These are phyloP conservation scores for Garcia nutans DNA, from an alignment of 345 rosid species.

Conservation along the genomic window DNA sequence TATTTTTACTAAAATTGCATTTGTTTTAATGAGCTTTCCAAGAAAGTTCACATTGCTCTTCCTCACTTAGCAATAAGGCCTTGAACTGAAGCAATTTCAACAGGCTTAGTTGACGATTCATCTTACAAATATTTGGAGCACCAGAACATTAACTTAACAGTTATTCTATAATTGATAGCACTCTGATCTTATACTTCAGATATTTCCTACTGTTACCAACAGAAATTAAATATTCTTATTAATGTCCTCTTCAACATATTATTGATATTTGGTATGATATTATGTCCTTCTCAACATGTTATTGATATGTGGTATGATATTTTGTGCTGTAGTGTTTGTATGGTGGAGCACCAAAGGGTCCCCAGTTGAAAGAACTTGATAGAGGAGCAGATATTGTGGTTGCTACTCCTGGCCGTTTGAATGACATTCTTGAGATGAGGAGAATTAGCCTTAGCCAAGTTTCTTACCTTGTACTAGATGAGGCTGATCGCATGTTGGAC, in stretches of 20 bases:
- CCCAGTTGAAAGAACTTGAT: conserved; percentile 86
- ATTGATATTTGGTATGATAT: conserved; percentile 9
- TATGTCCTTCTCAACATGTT: conserved; percentile 14
- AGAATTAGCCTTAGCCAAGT: conserved; percentile 82
- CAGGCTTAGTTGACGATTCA: neutral
- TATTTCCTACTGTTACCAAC: neutral
- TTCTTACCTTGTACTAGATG: conserved; percentile 92
- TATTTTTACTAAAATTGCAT: neutral
- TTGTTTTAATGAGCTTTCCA: neutral
- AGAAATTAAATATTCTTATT: no score
- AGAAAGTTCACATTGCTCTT: neutral
- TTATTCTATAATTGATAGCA: neutral
- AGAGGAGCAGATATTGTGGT: conserved; percentile 93
- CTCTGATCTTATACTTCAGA: neutral
- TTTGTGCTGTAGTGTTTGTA: conserved; percentile 66
- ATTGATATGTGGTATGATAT: conserved; percentile 9
- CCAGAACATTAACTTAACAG: neutral
- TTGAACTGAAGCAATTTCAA: neutral
- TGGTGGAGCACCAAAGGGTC: conserved; percentile 98
- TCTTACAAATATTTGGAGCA: neutral
- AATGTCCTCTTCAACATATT: neutral
- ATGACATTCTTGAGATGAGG: conserved; percentile 97
- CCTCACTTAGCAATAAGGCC: no score
- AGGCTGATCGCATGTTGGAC: conserved; percentile 99
- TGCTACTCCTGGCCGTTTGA: conserved; percentile 98